Evolutionary conservation across 192 early-diverging fungal genomes (phyloP).

Genomic region (Thamnidium elegans): DNA sequence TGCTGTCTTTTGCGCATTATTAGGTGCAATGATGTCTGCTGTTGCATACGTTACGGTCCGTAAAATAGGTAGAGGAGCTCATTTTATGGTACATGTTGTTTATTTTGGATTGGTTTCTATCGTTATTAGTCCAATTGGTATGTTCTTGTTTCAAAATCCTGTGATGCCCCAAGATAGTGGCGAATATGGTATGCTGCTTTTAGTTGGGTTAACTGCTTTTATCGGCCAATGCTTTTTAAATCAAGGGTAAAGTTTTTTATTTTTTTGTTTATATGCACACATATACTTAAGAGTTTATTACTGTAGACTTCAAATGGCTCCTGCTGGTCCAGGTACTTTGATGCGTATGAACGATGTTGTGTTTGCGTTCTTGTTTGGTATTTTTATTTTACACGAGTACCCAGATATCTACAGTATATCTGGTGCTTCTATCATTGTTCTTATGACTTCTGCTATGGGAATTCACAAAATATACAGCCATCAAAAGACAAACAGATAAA

Average conservation of each 20-base stretch:
- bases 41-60: constrained; percentile 71
- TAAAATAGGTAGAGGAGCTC: constrained; percentile 65
- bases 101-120: constrained; percentile 71
- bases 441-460: constrained; percentile 59
- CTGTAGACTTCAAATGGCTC: constrained; percentile 67
- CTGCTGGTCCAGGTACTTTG: constrained; percentile 68
- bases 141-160: constrained; percentile 37
- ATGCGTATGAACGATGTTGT: constrained; percentile 82
- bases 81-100: constrained; percentile 76
- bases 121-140: constrained; percentile 44
- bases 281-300: not conserved
- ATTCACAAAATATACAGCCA: constrained; percentile 54
- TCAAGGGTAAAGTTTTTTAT: constrained; percentile 44
- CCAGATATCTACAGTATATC: constrained; percentile 51
- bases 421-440: constrained; percentile 64
- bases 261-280: not conserved
- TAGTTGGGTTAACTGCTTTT: constrained; percentile 62
- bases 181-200: constrained; percentile 48
- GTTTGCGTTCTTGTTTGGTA: constrained; percentile 74
- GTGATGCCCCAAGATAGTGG: constrained; percentile 36
- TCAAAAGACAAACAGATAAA: not conserved
- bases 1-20: constrained; percentile 48
- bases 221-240: constrained; percentile 73
- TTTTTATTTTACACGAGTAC: constrained; percentile 64
- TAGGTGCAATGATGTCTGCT: constrained; percentile 59